Evolutionary conservation across 2,329 filamentous ascomycete genomes (phyloP).

Genomic region (Dothistroma pini): DNA sequence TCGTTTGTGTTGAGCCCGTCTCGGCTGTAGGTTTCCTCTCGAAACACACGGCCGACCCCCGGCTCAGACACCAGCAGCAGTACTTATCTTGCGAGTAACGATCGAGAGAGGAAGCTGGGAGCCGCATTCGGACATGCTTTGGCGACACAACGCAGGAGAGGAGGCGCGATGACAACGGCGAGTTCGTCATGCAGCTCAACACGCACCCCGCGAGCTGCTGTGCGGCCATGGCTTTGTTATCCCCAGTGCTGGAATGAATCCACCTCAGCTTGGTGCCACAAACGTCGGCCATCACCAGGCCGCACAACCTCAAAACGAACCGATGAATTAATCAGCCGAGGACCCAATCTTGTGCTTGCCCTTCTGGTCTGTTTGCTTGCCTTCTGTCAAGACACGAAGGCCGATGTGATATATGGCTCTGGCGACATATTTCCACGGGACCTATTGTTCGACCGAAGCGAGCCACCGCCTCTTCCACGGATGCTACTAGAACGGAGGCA

Average conservation of each 20-base stretch:
- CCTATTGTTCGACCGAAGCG: slow-evolving; percentile 30
- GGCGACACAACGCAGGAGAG: slow-evolving; percentile 18
- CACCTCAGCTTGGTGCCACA: slow-evolving; percentile 24
- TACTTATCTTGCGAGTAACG: not conserved
- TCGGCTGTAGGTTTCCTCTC: slow-evolving; percentile 3
- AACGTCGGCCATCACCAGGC: slow-evolving; percentile 9
- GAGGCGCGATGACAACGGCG: slow-evolving; percentile 28
- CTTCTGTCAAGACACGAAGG: slow-evolving; percentile 21
- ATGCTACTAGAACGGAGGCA: slow-evolving; percentile 26
- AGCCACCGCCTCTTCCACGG: slow-evolving; percentile 24
- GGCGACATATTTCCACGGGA: slow-evolving; percentile 16
- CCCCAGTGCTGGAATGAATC: slow-evolving; percentile 21
- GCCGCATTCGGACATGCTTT: slow-evolving; percentile 21
- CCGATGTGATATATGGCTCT: slow-evolving; percentile 17
- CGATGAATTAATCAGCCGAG: not conserved
- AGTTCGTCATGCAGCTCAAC: slow-evolving; percentile 28
- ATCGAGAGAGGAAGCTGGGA: not conserved
- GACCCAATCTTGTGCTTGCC: slow-evolving; percentile 1
- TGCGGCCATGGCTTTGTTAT: slow-evolving; percentile 17
- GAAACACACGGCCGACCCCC: slow-evolving; percentile 5
- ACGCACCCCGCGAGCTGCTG: slow-evolving; percentile 22
- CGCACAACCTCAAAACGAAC: slow-evolving; percentile 13
- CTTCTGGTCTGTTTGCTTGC: slow-evolving; percentile 24
- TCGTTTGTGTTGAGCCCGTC: slow-evolving; percentile 6
- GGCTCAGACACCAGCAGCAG: not conserved